Base-by-base conservation (phyloP, 108 stramenopile genomes). In the Cylindrotheca fusiformis region DNA sequence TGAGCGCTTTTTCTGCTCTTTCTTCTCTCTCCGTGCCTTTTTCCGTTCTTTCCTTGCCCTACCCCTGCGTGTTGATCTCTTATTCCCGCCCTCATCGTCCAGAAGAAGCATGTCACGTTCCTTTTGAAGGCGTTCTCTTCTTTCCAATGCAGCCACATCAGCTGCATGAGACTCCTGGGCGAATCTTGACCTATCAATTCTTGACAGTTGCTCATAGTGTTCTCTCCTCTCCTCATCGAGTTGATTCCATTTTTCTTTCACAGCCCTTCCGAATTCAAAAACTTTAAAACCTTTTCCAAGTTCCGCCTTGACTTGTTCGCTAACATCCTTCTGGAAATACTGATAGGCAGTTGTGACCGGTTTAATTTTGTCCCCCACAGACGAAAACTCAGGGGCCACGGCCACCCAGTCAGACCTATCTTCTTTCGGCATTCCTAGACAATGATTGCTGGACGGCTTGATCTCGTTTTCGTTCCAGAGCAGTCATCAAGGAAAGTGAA, bases 361-460 rank as follows among this genome's bases (percentile, higher is more conserved):
- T 57, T 78, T 78, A 63, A 90, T 83, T 23, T 55, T 69, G 52
- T n/a, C 32, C 30, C 10, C 51, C 5, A 53, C 22, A 29, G 46
- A 64, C 22, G 76, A 48, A 63, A 76, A 76, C 60, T 93, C 86
- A 26, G 88, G 86, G 21, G 79, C 79, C 36, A 93, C 91, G 23
- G 91, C 91, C 48, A 93, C 91, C 88, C 91, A 93, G 53, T 63
- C 65, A 20, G 84, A 85, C 28, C 88, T 82, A 67, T 88, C 82
- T 75, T 92, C 91, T 58, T 85, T 88, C 45, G 67, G 78, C 84
- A 88, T 85, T 44, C 20, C 57, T 6, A n/a, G n/a, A n/a, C n/a
- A n/a, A n/a, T n/a, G n/a, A n/a, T n/a, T n/a, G n/a, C n/a, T n/a
- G n/a, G n/a, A n/a, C n/a, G n/a, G n/a, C n/a, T n/a, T n/a, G n/a